Conservation (phyloP, 495 filamentous ascomycete genomes). For the Oidiodendron maius region DNA sequence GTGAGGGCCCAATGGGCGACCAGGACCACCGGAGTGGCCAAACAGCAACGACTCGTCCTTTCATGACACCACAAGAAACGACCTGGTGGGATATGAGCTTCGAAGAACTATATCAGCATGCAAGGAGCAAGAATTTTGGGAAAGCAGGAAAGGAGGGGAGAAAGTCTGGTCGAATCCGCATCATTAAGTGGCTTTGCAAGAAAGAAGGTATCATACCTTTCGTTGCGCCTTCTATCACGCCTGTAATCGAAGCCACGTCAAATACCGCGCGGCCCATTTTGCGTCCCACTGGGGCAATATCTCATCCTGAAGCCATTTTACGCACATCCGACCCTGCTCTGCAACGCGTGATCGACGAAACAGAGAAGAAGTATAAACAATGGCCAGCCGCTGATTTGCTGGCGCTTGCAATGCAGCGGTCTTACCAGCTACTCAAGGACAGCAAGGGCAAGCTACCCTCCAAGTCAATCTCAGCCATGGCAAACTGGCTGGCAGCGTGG, state of each 20-base stretch:
- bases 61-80: constrained; percentile 13
- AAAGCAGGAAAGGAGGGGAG: constrained; percentile 9
- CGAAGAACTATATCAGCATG: constrained; percentile 14
- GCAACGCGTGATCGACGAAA: constrained; percentile 9
- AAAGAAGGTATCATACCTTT: constrained; percentile 11
- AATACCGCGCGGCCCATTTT: neutral
- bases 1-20: neutral
- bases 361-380: constrained; percentile 2
- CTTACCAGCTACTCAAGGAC: constrained; percentile 15
- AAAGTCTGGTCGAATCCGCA: constrained; percentile 14
- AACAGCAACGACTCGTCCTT: neutral
- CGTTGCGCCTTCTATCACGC: neutral
- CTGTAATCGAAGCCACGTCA: neutral
- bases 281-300: constrained; percentile 8
- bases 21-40: no score
- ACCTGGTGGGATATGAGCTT: constrained; percentile 17
- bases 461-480: neutral
- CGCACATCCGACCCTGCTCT: constrained; percentile 12
- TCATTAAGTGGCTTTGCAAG: constrained; percentile 16
- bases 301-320: constrained; percentile 12
- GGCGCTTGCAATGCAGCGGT: constrained; percentile 11
- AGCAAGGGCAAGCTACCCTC: constrained; percentile 15
- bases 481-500: constrained; percentile 15
- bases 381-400: constrained; percentile 3
- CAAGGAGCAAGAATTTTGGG: constrained; percentile 12